Percentiles rank a stretch among this genome's conserved stretches.
phyloP scores from a whole-genome alignment of 1,284 basidiomycete genomes.

The Leccinum fuscescens region DNA sequence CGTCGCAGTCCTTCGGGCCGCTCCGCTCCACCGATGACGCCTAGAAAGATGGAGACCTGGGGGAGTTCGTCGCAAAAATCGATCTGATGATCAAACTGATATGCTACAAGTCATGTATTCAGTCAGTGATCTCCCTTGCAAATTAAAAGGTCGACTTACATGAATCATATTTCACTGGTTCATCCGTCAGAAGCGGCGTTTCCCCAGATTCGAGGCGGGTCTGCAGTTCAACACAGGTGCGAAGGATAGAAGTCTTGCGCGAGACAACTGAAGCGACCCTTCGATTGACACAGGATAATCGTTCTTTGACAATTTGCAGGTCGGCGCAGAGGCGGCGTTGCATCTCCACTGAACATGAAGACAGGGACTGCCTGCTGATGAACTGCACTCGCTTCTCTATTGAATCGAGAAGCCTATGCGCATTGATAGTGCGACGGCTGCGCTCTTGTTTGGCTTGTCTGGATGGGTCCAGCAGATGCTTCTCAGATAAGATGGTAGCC shows the following conservation, averaged over 20 bases:
- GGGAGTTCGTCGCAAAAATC: background rate
- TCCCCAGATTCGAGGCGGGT: background rate
- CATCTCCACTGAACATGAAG: background rate
- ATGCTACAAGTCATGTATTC: background rate
- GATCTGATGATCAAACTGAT: background rate
- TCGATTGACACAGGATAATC: background rate
- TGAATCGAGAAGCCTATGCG: background rate
- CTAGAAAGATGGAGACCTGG: background rate
- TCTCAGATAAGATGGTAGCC: background rate
- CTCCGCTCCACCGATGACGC: conserved; percentile 32
- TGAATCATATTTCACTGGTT: background rate
- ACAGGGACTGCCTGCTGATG: background rate
- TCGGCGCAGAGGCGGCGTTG: background rate
- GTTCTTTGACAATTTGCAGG: background rate
- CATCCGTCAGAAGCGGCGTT: background rate
- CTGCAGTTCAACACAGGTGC: background rate
- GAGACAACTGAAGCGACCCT: background rate
- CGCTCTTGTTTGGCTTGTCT: background rate
- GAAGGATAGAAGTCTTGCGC: background rate
- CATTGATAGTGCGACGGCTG: background rate
- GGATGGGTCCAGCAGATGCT: background rate
- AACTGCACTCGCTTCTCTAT: background rate
- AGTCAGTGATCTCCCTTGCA: background rate
- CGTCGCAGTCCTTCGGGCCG: too few relatives aligned
- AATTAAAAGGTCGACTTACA: background rate